These are phyloP conservation scores for Hortiboletus rubellus DNA, from an alignment of 1,284 basidiomycete species.

Conservation along the genomic window DNA sequence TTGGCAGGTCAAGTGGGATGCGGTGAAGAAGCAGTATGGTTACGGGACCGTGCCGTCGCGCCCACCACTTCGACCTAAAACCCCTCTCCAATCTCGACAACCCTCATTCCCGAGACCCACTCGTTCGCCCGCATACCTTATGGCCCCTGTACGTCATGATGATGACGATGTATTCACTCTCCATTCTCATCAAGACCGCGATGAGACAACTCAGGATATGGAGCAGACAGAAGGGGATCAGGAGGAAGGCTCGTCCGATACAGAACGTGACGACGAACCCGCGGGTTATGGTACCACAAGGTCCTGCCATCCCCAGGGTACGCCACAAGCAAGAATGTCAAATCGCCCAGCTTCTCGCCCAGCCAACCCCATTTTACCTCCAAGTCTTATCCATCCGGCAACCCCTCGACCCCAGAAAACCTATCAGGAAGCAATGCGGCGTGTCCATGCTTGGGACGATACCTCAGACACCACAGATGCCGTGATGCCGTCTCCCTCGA, in stretches of 20 bases:
- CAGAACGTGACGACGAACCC: slow-evolving; percentile 25
- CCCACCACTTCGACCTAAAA: slow-evolving; percentile 11
- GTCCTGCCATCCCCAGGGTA: slow-evolving; percentile 24
- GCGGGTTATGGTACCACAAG: slow-evolving; percentile 4
- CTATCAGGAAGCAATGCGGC: slow-evolving; percentile 14
- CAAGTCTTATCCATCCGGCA: slow-evolving; percentile 26
- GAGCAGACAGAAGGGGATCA: slow-evolving; percentile 19
- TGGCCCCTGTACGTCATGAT: slow-evolving; percentile 33
- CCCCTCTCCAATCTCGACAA: slow-evolving; percentile 16
- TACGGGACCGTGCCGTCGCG: slow-evolving; percentile 30
- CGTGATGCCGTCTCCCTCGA: slow-evolving; percentile 39
- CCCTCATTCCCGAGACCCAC: slow-evolving; percentile 14
- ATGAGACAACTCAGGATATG: slow-evolving; percentile 24
- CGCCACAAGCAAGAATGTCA: slow-evolving; percentile 15
- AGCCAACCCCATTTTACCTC: slow-evolving; percentile 26
- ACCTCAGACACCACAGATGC: slow-evolving; percentile 41
- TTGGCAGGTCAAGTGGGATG: slow-evolving; percentile 77
- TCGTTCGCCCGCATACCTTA: slow-evolving; percentile 21
- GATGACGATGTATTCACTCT: slow-evolving; percentile 47
- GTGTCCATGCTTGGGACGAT: slow-evolving; percentile 37
- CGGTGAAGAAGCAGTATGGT: slow-evolving; percentile 59
- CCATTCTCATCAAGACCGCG: slow-evolving; percentile 45
- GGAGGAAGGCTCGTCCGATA: slow-evolving; percentile 20
- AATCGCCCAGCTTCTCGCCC: slow-evolving; percentile 22
- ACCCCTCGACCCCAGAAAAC: slow-evolving; percentile 31